Percentiles rank a stretch among this genome's conserved stretches.
phyloP scores from a whole-genome alignment of 805 yeast species.

The Yamadazyma insecticola region DNA sequence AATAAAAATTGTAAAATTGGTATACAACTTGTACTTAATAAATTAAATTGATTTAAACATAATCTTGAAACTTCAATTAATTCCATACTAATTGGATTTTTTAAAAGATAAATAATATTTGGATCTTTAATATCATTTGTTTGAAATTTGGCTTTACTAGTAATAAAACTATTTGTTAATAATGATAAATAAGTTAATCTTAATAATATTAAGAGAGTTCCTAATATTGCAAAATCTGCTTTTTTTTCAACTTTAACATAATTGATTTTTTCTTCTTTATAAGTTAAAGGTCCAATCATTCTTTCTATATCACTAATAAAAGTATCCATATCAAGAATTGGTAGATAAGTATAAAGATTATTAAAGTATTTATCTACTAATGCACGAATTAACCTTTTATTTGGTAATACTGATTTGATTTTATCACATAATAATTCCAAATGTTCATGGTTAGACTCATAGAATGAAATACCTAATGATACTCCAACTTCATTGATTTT shows the following conservation, averaged over 20 bases:
- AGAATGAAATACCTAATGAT: no score
- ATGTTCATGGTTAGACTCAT: no score
- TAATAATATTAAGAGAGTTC: slow-evolving; percentile 27
- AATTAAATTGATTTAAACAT: slow-evolving; percentile 31
- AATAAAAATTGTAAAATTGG: slow-evolving; percentile 50
- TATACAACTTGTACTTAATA: slow-evolving; percentile 37
- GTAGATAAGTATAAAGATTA: slow-evolving; percentile 55
- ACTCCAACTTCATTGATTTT: no score
- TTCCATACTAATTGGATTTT: slow-evolving; percentile 24
- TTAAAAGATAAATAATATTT: slow-evolving; percentile 17
- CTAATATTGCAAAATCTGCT: slow-evolving; percentile 31
- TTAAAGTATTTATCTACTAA: slow-evolving; percentile 55
- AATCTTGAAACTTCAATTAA: slow-evolving; percentile 25
- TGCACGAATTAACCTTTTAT: slow-evolving; percentile 48
- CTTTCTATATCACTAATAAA: slow-evolving; percentile 39
- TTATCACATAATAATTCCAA: slow-evolving; percentile 1
- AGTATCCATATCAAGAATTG: slow-evolving; percentile 56
- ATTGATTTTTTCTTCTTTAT: slow-evolving; percentile 14
- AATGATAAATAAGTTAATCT: slow-evolving; percentile 31
- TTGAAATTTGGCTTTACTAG: no score
- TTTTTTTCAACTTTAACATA: slow-evolving; percentile 22
- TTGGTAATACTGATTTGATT: slow-evolving; percentile 40
- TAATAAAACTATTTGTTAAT: slow-evolving; percentile 23
- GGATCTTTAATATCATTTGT: slow-evolving; percentile 16
- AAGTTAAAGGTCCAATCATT: slow-evolving; percentile 39